Evolutionary conservation across 495 filamentous ascomycete species (phyloP), one percentile per base, ranked within the genome.

Genomic region (Apodospora peruviana): DNA sequence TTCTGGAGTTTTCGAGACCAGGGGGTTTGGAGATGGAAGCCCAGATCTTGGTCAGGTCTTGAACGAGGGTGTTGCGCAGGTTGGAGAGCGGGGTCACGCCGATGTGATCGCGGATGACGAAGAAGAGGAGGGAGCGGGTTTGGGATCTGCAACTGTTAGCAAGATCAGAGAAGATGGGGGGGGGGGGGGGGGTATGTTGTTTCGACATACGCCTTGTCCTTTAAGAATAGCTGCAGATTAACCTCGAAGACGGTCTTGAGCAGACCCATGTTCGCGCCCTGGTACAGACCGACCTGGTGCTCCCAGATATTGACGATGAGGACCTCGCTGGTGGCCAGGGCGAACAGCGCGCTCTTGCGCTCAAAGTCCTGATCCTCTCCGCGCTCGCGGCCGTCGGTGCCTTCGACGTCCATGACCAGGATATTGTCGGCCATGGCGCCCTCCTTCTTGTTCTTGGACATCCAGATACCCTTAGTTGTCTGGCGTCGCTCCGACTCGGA

Each of bases 241-340:
- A 98, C 93, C 71, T 98, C 93, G 60, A 98, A 98, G 5, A 98
- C 93, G 10, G 94, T 97, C 74, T 98, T 98, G 50, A 98, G 67
- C 52, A 98, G 65, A 2, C 93, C 93, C 93, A 98, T 98, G 67
- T 98, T 98, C 50, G 93, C 93, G 44, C 93, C 93, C 69, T 98
- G 93, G 61, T 98, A 98, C 60, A 98, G 68, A 18, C 93, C 93
- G 42, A 98, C 93, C 68, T 98, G 93, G 67, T 96, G 91, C 70
- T 98, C 93, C 93, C 93, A 98, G 52, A 98, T 91, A 59, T 98
- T 98, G 62, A 98, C 87, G 63, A 98, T 94, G 50, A 98, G 76
- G 43, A 98, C 93, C 73, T 98, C 93, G 69, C 91, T 96, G 21
- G 93, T 98, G 35, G 93, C 93, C 57, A 98, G 76, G 16, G 93